A percentile compares a stretch with the other conserved stretches of the same genome.
Conservation (phyloP, 2,329 filamentous ascomycete genomes). For the Colletotrichum liaoningense region DNA sequence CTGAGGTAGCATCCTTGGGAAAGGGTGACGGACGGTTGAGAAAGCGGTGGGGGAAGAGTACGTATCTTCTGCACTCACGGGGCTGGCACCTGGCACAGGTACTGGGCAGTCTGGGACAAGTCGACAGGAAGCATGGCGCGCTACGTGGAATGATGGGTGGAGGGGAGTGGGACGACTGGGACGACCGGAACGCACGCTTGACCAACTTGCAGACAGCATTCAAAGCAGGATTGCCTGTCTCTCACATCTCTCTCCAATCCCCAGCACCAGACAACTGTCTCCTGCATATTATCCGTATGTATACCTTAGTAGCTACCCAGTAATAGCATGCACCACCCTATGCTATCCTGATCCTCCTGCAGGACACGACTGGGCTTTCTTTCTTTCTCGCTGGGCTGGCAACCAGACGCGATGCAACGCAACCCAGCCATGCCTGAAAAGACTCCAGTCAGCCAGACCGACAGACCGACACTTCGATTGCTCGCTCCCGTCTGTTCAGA, state of each 20-base stretch:
- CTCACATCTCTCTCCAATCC: background rate
- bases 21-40: slow-evolving; percentile 17
- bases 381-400: slow-evolving; percentile 17
- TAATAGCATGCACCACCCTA: background rate
- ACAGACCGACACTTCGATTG: slow-evolving; percentile 7
- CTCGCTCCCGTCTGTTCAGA: background rate
- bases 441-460: background rate
- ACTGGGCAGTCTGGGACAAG: background rate
- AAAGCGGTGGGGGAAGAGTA: slow-evolving; percentile 31
- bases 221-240: slow-evolving; percentile 14
- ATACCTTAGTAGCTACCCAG: background rate
- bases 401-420: slow-evolving; percentile 26
- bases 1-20: background rate
- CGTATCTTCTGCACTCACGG: background rate
- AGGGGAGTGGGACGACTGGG: slow-evolving; percentile 25
- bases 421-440: slow-evolving; percentile 4
- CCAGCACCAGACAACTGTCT: background rate
- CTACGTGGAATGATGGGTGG: slow-evolving; percentile 28
- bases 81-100: background rate
- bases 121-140: slow-evolving; percentile 17
- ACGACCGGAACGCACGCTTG: slow-evolving; percentile 27
- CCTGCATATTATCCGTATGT: slow-evolving; percentile 6
- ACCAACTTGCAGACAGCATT: slow-evolving; percentile 21
- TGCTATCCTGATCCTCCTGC: slow-evolving; percentile 4
- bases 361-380: slow-evolving; percentile 1